Evolutionary conservation across 176 grass and related monocot genomes (phyloP).

Genomic region (Phyllostachys edulis): DNA sequence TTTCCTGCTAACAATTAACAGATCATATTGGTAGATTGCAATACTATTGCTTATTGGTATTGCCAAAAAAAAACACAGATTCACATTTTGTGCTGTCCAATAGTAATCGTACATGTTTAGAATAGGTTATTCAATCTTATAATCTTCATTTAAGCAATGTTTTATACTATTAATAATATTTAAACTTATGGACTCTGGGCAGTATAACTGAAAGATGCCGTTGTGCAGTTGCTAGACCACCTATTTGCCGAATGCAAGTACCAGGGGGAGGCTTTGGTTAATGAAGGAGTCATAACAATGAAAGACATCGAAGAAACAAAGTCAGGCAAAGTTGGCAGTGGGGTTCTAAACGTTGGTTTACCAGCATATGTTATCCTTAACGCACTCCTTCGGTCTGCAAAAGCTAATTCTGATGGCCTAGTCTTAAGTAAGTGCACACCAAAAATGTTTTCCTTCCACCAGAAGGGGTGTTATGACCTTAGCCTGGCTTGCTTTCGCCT

Average conservation of each 20-base stretch:
- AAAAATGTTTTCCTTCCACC: neutral
- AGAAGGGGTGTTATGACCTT: neutral
- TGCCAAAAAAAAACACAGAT: neutral
- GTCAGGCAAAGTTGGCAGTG: constrained; percentile 67
- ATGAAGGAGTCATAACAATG: constrained; percentile 59
- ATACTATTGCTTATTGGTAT: neutral
- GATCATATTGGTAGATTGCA: neutral
- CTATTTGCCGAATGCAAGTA: constrained; percentile 75
- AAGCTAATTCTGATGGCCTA: constrained; percentile 59
- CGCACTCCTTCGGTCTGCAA: constrained; percentile 66
- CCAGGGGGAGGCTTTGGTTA: constrained; percentile 70
- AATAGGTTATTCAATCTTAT: neutral
- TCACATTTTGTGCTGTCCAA: neutral
- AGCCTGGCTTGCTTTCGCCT: neutral
- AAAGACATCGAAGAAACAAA: constrained; percentile 86
- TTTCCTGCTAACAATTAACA: constrained; percentile 11
- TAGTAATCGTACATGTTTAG: neutral
- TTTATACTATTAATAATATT: neutral
- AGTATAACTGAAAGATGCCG: constrained; percentile 20
- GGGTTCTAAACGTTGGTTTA: constrained; percentile 73
- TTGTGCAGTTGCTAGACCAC: constrained; percentile 72
- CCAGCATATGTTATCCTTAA: constrained; percentile 94
- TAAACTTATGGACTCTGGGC: neutral
- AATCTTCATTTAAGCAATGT: neutral
- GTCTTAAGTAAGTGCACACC: constrained; percentile 63